Percentiles rank a stretch among this genome's conserved stretches.
Evolutionary conservation across 331 rosid species (phyloP).

Genomic region (Phaseolus coccineus): DNA sequence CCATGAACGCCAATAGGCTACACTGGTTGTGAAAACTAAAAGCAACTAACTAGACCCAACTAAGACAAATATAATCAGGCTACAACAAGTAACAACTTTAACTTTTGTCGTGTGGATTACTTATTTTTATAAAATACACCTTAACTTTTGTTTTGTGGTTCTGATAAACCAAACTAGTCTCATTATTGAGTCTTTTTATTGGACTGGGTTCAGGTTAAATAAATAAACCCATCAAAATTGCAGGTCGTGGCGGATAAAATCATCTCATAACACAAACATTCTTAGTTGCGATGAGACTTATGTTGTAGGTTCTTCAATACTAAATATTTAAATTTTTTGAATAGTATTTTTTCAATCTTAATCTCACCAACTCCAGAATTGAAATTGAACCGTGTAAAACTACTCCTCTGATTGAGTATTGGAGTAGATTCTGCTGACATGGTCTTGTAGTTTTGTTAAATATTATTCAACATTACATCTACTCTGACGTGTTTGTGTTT

Average conservation of each 20-base stretch:
- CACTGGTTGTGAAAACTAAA: neutral
- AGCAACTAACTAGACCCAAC: neutral
- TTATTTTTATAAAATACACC: too few relatives aligned
- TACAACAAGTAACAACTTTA: too few relatives aligned
- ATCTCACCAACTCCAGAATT: conserved; percentile 4
- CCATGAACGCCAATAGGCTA: neutral
- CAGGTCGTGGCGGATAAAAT: neutral
- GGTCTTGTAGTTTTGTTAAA: conserved; percentile 19
- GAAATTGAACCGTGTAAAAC: neutral
- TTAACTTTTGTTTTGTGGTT: too few relatives aligned
- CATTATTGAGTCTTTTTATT: too few relatives aligned
- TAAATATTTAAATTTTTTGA: conserved; percentile 6
- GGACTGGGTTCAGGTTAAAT: too few relatives aligned
- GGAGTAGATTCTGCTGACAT: conserved; percentile 31
- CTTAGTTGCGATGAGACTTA: neutral
- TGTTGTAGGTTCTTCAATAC: neutral
- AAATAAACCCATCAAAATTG: too few relatives aligned
- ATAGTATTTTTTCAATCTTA: conserved; percentile 13
- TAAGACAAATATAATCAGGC: neutral
- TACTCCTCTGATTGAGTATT: neutral
- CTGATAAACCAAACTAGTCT: too few relatives aligned
- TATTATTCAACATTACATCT: neutral
- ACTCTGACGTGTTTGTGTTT: conserved; percentile 19
- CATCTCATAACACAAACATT: neutral
- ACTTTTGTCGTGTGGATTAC: too few relatives aligned